A percentile compares a stretch with the other conserved stretches of the same genome.
Conservation (phyloP, 2,329 filamentous ascomycete genomes). For the Trichoderma sp. region DNA sequence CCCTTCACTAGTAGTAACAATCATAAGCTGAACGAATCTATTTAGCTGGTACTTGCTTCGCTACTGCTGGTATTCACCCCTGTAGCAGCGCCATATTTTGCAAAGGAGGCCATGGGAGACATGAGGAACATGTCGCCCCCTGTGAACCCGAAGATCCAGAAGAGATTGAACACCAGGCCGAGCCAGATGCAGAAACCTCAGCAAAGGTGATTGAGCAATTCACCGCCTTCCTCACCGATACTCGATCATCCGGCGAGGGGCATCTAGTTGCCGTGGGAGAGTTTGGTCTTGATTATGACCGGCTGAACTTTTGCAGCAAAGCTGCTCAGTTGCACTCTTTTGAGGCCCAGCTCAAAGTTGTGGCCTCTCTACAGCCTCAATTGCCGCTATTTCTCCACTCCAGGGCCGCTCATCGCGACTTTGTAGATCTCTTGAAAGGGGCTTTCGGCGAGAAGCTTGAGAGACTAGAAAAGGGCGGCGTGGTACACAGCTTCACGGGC, state of each 20-base stretch:
- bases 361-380: constrained; percentile 66
- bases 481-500: constrained; percentile 96
- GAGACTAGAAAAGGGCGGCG: constrained; percentile 69
- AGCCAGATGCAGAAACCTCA: constrained; percentile 48
- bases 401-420: constrained; percentile 82
- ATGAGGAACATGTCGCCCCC: constrained; percentile 42
- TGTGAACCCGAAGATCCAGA: constrained; percentile 55
- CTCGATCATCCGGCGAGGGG: constrained; percentile 48
- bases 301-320: constrained; percentile 78
- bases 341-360: constrained; percentile 76
- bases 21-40: constrained; percentile 23
- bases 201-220: constrained; percentile 59
- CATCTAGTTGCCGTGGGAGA: constrained; percentile 82
- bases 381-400: constrained; percentile 92
- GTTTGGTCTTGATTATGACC: constrained; percentile 95
- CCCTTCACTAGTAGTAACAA: constrained; percentile 2
- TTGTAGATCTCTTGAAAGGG: constrained; percentile 68
- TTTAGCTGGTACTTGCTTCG: constrained; percentile 77
- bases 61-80: constrained; percentile 91
- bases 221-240: constrained; percentile 62
- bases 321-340: constrained; percentile 84
- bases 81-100: constrained; percentile 80
- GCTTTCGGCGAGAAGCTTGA: constrained; percentile 61
- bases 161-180: constrained; percentile 52
- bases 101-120: constrained; percentile 49